A percentile compares a stretch with the other conserved stretches of the same genome.
phyloP scores from a whole-genome alignment of 148 eudicot genomes.

The Vaccinium myrtillus region DNA sequence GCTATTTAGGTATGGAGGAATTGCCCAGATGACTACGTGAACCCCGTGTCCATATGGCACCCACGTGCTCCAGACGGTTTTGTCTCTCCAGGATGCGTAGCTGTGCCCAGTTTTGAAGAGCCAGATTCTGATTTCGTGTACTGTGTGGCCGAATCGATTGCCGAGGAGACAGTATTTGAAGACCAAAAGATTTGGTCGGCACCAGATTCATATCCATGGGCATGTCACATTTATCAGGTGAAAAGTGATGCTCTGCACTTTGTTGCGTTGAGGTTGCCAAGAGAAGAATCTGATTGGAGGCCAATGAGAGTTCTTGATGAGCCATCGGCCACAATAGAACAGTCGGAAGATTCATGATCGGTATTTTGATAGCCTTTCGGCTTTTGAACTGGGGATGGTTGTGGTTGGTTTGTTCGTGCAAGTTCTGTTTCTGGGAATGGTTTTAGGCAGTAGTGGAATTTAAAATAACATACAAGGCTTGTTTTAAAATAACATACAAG shows the following conservation, averaged over 20 bases:
- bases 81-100: slow-evolving; percentile 79
- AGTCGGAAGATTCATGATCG: slow-evolving; percentile 23
- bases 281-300: slow-evolving; percentile 69
- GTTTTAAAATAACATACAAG: not conserved
- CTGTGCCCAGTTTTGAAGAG: slow-evolving; percentile 56
- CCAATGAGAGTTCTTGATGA: slow-evolving; percentile 61
- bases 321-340: slow-evolving; percentile 16
- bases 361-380: not conserved
- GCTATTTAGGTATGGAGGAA: slow-evolving; percentile 89
- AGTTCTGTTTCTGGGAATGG: not conserved
- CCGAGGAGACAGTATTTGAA: slow-evolving; percentile 73
- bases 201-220: slow-evolving; percentile 88
- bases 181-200: slow-evolving; percentile 82
- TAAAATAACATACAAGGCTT: not conserved
- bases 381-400: not conserved
- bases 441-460: not conserved
- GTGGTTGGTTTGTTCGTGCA: not conserved
- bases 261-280: slow-evolving; percentile 69
- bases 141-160: slow-evolving; percentile 74
- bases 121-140: slow-evolving; percentile 55
- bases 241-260: slow-evolving; percentile 84
- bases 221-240: slow-evolving; percentile 86
- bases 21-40: slow-evolving; percentile 76
- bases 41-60: slow-evolving; percentile 80
- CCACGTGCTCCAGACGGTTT: slow-evolving; percentile 93